These are phyloP conservation scores for Phialemoniopsis sp. DNA, from an alignment of 2,329 filamentous ascomycete genomes.

Conservation along the genomic window DNA sequence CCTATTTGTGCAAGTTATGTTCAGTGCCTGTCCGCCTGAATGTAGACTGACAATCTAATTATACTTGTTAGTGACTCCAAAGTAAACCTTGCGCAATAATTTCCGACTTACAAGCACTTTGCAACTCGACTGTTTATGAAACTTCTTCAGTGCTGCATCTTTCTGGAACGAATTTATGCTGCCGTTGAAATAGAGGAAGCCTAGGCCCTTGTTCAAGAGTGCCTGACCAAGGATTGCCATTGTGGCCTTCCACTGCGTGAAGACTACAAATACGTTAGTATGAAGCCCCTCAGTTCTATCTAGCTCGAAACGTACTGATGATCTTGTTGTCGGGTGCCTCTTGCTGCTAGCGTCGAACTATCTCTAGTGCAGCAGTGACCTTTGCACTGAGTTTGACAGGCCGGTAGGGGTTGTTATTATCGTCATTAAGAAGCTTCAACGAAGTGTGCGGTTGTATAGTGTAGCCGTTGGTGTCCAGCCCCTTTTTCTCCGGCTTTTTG, in stretches of 20 bases:
- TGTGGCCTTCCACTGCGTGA: conserved; percentile 24
- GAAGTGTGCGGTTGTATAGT: too few relatives aligned
- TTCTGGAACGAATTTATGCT: conserved; percentile 11
- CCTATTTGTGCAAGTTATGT: conserved; percentile 40
- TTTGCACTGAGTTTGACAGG: conserved; percentile 21
- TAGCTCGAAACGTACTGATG: too few relatives aligned
- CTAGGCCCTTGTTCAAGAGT: conserved; percentile 18
- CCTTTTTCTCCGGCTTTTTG: too few relatives aligned
- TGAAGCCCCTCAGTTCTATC: too few relatives aligned
- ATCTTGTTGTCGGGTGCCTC: conserved; percentile 30
- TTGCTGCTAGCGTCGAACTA: conserved; percentile 23
- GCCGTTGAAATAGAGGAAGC: conserved; percentile 33
- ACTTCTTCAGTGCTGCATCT: conserved; percentile 11
- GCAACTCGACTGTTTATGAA: conserved; percentile 5
- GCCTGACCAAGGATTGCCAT: conserved; percentile 28
- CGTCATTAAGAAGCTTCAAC: conserved; percentile 16
- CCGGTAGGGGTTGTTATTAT: conserved; percentile 6
- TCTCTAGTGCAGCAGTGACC: conserved; percentile 20
- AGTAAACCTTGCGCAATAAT: not conserved
- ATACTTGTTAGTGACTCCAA: conserved; percentile 3
- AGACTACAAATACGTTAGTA: conserved; percentile 22
- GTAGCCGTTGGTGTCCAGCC: too few relatives aligned
- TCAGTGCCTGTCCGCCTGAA: conserved; percentile 31
- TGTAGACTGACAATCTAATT: conserved; percentile 27
- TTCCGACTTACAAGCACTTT: conserved; percentile 30